phyloP scores from a whole-genome alignment of 805 yeast genomes.

The Sungouiozyma intestinalis region DNA sequence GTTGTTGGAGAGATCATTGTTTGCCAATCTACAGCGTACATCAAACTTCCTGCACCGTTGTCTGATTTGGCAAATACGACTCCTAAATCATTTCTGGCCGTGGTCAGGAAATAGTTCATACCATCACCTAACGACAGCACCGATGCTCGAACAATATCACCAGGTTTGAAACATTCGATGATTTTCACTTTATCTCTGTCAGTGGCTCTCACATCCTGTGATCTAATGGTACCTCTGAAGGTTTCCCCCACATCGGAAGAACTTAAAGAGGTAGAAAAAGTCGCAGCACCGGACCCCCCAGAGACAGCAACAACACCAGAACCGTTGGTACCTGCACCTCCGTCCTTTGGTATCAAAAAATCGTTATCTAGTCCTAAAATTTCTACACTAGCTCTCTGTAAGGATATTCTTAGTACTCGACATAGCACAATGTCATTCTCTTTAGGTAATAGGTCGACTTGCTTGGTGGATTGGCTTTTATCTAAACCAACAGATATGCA shows the following conservation, averaged over 20 bases:
- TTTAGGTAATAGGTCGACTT: conserved; percentile 37
- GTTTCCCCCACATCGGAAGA: conserved; percentile 76
- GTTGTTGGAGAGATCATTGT: conserved; percentile 74
- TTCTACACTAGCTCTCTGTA: conserved; percentile 68
- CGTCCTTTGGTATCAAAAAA: conserved; percentile 40
- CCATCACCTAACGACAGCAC: conserved; percentile 89
- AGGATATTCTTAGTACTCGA: conserved; percentile 54
- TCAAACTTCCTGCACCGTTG: conserved; percentile 58
- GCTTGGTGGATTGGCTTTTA: neutral
- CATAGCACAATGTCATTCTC: conserved; percentile 80
- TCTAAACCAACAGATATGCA: conserved; percentile 6
- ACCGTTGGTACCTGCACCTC: conserved; percentile 57
- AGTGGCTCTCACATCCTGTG: conserved; percentile 83
- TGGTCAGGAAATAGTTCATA: conserved; percentile 74
- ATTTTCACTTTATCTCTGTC: conserved; percentile 82
- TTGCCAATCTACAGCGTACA: conserved; percentile 94
- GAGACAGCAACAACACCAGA: conserved; percentile 33
- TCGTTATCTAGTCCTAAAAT: conserved; percentile 59
- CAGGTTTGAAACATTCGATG: conserved; percentile 74
- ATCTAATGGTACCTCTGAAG: conserved; percentile 74
- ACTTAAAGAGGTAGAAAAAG: conserved; percentile 34
- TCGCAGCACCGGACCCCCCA: conserved; percentile 46
- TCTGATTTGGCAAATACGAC: conserved; percentile 74
- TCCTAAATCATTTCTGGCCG: conserved; percentile 87
- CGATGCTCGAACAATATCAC: conserved; percentile 80